Percentiles rank a stretch among this genome's conserved stretches.
Conservation (phyloP, 371 early-diverging fungal genomes). For the Lichtheimia ornata region DNA sequence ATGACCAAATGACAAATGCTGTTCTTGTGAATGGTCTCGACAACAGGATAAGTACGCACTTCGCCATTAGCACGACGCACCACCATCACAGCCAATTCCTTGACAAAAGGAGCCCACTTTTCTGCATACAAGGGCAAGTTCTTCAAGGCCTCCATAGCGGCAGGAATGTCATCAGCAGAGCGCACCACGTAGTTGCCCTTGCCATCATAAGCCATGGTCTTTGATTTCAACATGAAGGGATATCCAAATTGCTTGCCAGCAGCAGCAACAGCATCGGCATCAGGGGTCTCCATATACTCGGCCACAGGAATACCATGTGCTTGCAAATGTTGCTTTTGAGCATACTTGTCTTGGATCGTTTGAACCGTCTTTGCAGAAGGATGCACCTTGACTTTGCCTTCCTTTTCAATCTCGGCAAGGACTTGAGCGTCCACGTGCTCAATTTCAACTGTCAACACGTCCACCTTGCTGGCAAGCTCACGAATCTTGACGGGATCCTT, state of each 20-base stretch:
- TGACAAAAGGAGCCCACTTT: constrained; percentile 88
- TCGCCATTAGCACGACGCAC: constrained; percentile 80
- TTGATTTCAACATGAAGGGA: constrained; percentile 94
- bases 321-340: constrained; percentile 80
- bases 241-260: constrained; percentile 77
- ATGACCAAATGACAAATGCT: constrained; percentile 93
- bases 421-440: constrained; percentile 91
- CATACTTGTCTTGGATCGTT: constrained; percentile 93
- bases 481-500: constrained; percentile 73
- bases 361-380: constrained; percentile 83
- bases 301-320: constrained; percentile 71
- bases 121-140: constrained; percentile 83
- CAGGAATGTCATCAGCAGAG: constrained; percentile 60
- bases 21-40: constrained; percentile 94
- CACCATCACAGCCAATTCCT: constrained; percentile 97
- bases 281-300: constrained; percentile 63
- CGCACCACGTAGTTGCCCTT: constrained; percentile 89
- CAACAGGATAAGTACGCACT: constrained; percentile 86
- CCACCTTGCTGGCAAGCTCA: constrained; percentile 71
- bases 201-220: constrained; percentile 94
- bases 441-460: constrained; percentile 93
- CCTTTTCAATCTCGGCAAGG: constrained; percentile 65
- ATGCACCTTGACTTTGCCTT: constrained; percentile 53
- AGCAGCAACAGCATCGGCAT: constrained; percentile 46
- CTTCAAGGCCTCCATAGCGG: constrained; percentile 58